Evolutionary conservation across 345 rosid genomes (phyloP).

Genomic region (Arabis hirsuta): DNA sequence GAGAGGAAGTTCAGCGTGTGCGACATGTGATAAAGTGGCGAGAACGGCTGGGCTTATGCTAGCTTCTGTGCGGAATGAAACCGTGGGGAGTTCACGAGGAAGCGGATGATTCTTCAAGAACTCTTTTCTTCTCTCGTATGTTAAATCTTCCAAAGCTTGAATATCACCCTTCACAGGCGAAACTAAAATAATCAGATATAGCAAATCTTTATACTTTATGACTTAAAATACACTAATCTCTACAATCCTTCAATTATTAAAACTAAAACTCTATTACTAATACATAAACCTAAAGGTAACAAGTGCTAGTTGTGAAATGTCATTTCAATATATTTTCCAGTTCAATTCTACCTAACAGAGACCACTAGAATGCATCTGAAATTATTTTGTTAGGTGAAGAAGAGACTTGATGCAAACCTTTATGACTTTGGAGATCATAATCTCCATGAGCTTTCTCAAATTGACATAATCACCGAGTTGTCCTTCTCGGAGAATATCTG

Average conservation of each 20-base stretch:
- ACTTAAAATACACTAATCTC: background rate
- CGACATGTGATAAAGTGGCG: conserved; percentile 80
- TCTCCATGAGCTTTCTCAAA: conserved; percentile 82
- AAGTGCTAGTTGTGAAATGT: background rate
- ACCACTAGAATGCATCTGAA: conserved; percentile 1
- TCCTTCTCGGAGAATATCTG: conserved; percentile 91
- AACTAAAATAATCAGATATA: too few species aligned
- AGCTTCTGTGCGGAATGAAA: conserved; percentile 93
- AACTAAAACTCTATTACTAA: too few species aligned
- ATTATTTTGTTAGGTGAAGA: background rate
- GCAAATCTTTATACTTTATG: too few species aligned
- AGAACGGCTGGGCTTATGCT: conserved; percentile 79
- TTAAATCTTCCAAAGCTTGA: conserved; percentile 93
- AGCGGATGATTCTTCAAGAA: conserved; percentile 73
- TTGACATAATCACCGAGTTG: conserved; percentile 95
- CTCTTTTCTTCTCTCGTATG: conserved; percentile 83
- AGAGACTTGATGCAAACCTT: conserved; percentile 57
- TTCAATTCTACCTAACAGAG: conserved; percentile 10
- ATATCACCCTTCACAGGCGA: conserved; percentile 65
- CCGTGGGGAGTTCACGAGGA: conserved; percentile 80
- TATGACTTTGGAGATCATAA: conserved; percentile 84
- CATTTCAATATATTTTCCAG: background rate
- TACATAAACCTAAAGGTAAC: too few species aligned
- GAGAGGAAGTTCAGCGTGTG: conserved; percentile 85
- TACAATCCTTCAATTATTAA: background rate